phyloP scores from a whole-genome alignment of 768 basidiomycete species.

The Dentipellis fragilis region DNA sequence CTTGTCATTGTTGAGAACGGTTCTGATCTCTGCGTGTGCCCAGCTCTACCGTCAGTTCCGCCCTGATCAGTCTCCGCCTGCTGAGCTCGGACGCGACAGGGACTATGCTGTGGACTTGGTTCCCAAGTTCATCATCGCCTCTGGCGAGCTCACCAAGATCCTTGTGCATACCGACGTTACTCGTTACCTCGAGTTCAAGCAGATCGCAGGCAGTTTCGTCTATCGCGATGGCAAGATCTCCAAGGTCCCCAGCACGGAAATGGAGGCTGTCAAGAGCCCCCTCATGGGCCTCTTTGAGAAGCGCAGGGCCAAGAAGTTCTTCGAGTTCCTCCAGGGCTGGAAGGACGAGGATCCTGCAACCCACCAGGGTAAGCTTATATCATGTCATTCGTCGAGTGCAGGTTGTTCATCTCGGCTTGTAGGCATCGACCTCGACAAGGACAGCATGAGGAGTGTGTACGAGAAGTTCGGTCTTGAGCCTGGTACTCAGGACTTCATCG shows the following conservation, averaged over 20 bases:
- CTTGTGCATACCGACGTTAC: constrained; percentile 98
- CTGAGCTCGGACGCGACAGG: constrained; percentile 88
- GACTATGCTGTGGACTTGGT: constrained; percentile 98
- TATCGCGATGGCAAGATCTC: constrained; percentile 95
- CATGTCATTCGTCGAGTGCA: background rate
- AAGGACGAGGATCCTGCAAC: constrained; percentile 92
- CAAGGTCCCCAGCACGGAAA: constrained; percentile 95
- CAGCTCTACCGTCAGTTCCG: constrained; percentile 97
- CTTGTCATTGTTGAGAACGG: too few species aligned
- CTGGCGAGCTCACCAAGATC: constrained; percentile 94
- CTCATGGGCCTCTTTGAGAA: constrained; percentile 99
- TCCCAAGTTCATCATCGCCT: constrained; percentile 98
- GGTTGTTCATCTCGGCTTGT: background rate
- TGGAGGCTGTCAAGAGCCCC: constrained; percentile 91
- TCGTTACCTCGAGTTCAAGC: constrained; percentile 98
- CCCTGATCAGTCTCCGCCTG: constrained; percentile 59
- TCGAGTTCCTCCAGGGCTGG: constrained; percentile 93
- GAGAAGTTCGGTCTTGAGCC: constrained; percentile 95
- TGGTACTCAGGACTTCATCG: constrained; percentile 98
- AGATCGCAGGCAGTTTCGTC: constrained; percentile 97
- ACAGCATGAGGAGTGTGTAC: constrained; percentile 91
- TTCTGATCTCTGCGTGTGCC: background rate
- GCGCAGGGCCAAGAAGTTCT: constrained; percentile 95
- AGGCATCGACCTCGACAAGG: constrained; percentile 85
- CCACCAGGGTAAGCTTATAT: constrained; percentile 66